phyloP scores from a whole-genome alignment of 257 asterid species.

The Forsythia viridissima region DNA sequence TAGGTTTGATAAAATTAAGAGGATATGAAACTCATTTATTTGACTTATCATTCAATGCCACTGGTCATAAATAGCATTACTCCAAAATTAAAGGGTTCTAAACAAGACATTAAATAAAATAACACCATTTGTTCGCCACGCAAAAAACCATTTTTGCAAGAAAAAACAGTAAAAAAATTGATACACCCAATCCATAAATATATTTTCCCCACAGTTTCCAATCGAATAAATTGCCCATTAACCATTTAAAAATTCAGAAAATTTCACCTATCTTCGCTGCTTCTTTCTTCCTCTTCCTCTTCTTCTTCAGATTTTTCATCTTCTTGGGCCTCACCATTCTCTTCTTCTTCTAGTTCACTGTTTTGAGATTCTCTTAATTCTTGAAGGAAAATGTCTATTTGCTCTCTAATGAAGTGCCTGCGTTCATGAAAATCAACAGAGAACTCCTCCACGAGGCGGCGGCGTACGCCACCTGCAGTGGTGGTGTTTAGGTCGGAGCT shows the following conservation, averaged over 20 bases:
- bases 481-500: constrained; percentile 42
- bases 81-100: too few species aligned
- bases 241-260: not conserved
- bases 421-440: constrained; percentile 37
- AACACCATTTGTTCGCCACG: not conserved
- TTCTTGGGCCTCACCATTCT: not conserved
- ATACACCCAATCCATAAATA: not conserved
- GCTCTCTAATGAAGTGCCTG: constrained; percentile 38
- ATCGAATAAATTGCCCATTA: not conserved
- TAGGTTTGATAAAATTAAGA: too few species aligned
- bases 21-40: too few species aligned
- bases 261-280: constrained; percentile 25
- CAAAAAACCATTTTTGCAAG: not conserved
- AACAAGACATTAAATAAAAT: not conserved
- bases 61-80: too few species aligned
- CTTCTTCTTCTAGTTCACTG: constrained; percentile 12
- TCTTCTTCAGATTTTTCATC: constrained; percentile 12
- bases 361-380: constrained; percentile 9
- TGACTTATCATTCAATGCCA: too few species aligned
- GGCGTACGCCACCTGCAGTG: constrained; percentile 41
- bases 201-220: not conserved
- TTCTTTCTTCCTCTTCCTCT: not conserved
- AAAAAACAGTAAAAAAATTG: not conserved
- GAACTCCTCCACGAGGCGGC: constrained; percentile 46
- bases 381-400: constrained; percentile 38